Base-by-base conservation (phyloP, 352 stramenopile genomes). In the Achlya hypogyna region DNA sequence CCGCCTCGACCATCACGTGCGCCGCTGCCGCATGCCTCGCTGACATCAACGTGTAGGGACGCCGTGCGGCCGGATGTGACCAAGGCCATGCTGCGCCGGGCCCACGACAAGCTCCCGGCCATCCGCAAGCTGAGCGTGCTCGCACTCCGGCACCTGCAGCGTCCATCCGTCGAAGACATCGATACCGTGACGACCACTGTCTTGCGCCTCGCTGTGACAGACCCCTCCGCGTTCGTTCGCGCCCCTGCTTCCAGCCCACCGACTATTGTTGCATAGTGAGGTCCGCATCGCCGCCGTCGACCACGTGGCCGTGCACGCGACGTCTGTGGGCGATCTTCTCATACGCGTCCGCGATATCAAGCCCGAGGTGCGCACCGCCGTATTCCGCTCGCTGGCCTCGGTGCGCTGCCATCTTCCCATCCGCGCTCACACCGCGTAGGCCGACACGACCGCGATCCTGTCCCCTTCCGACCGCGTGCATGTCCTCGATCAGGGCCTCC, bases 281-380 rank as follows among this genome's bases (percentile, higher is more conserved):
- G 82, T 93, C 10, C 77, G 84, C 5, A 83, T 88, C 60, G 80
- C 78, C 0, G 82, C 82, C 9, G 58, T 88, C 18, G 62, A 75
- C 8, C 88, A 74, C 62, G 63, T 93, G n/a, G 69, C 69, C 3
- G 62, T 87, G 35, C 83, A 70, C 1, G 62, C 72, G n/a, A 60
- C 75, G 18, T 68, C 75, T 23, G 84, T 81, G 52, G 63, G 74
- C 10, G 77, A 88, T 25, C 59, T 93, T 27, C 70, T 89, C 6
- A 74, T 89, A n/a, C 84, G 84, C n/a, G 82, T 88, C n/a, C 82
- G 84, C 18, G 84, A 93, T 53, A 71, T 77, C 5, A 88, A 71
- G 60, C 78, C 86, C 51, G 82, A 90, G 25, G 82, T 93, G 16
- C 84, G 84, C 1, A 69, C 75, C 29, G 74, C 78, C 12, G 81